Evolutionary conservation across 495 filamentous ascomycete genomes (phyloP), one percentile per base, ranked within the genome.

Genomic region (Xylaria grammica): DNA sequence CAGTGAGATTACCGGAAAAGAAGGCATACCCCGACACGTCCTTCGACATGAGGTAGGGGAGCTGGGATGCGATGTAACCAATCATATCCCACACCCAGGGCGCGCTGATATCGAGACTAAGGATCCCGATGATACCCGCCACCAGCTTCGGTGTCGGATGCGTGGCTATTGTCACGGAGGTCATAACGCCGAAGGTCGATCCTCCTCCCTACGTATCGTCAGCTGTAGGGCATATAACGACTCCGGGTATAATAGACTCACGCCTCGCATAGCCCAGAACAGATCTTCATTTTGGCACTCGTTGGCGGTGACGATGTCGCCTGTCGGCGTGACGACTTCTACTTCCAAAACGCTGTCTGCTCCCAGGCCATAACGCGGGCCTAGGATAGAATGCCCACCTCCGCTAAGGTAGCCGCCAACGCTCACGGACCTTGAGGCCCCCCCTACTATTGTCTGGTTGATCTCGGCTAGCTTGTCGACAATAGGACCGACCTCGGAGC

Each of bases 261-360:
- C 79, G 1, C 88, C 89, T 36, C 83, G 78, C 42, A 90, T 78
- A 9, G 89, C 89, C 87, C 86, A 91, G 72, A 87, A 91, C 7
- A 91, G 68, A 69, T 91, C 89, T 0, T 74, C 51, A 62, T 89
- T 81, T 65, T 85, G 75, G 58, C 81, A 83, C 50, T 83, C 82
- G 56, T 84, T 86, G 5, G 82, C 83, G 0, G 74, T 81, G 30
- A 89, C 54, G 19, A 85, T 77, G 1, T 84, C 74, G 0, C 89
- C 88, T 0, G 53, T 59, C 0, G 82, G 83, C 2, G 84, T 86
- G 4, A 91, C 81, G 0, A 91, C 76, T 60, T 89, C 84, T 77
- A 85, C 85, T 65, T 87, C 80, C 4, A 91, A 77, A 0, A 87
- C 81, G 36, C 87, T 80, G 66, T 92, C 89, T 1, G 87, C 85